Base-by-base conservation (phyloP, 208 protist species). In the Leishmania tarentolae region DNA sequence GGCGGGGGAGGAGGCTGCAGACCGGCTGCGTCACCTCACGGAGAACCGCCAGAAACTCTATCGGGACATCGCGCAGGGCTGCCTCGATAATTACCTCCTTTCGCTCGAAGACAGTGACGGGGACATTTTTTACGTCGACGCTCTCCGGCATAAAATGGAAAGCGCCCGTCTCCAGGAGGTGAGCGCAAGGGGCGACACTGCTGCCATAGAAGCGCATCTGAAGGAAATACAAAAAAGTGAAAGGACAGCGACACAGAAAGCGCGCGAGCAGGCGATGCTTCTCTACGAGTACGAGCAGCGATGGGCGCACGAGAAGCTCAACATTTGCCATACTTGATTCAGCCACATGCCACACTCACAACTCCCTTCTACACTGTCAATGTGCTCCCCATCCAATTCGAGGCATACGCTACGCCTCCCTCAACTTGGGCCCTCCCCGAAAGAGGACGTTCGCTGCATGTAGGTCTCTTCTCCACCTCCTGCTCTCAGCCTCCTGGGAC, bases 101-200 rank as follows among this genome's bases (percentile, higher is more conserved):
- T 74, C 88, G 0, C 75, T 91, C 40, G 88, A 91, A 66, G 88
- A 91, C 80, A 91, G 88, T 71, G 85, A 88, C 52, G 75, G 76
- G 37, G 88, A 91, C 56, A 69, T 91, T n/a, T 75, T 85, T 17
- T 50, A 85, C 70, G 21, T 81, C 70, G 78, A 78, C 63, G 35
- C 44, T 17, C 76, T 85, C 11, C 70, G 77, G 44, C 79, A 76
- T 57, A 79, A 76, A 35, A 84, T 84, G 75, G 40, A 21, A 4
- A 66, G 69, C 8, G 28, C 81, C 19, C 81, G 81, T 31, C 78
- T 76, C 42, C 53, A 31, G 19, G 81, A 63, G 47, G 31, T 76
- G 63, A 61, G 61, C 44, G 81, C 81, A 17, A 57, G 74, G 75
- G 57, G 37, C 0, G 81, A 84, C 75, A 76, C 68, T 19, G 75